phyloP scores from a whole-genome alignment of 306 rosid species.

The Sindora glabra region DNA sequence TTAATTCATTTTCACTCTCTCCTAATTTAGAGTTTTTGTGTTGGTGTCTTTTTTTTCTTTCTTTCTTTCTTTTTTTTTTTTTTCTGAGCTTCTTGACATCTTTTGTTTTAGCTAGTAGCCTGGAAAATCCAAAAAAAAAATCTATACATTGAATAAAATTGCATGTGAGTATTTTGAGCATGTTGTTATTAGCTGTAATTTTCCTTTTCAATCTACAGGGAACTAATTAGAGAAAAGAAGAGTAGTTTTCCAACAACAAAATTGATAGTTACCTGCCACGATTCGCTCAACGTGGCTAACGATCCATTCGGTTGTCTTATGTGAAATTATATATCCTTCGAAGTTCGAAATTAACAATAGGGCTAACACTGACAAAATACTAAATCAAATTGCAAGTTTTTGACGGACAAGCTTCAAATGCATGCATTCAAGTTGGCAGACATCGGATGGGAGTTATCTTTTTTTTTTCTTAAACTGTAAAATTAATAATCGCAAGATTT shows the following conservation, averaged over 20 bases:
- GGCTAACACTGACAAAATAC: conserved; percentile 14
- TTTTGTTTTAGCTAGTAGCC: no score
- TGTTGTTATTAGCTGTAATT: no score
- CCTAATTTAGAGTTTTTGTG: background rate
- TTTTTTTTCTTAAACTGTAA: background rate
- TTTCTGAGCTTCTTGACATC: no score
- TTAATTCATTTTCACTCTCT: background rate
- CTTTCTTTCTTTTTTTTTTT: background rate
- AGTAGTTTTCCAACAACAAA: background rate
- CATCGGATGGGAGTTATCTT: background rate
- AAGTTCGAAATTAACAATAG: background rate
- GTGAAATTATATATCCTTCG: background rate
- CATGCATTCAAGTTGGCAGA: conserved; percentile 15
- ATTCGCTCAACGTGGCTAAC: conserved; percentile 12
- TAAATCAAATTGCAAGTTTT: background rate
- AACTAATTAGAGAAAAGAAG: background rate
- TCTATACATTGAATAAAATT: no score
- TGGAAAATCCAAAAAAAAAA: no score
- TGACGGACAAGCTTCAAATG: conserved; percentile 11
- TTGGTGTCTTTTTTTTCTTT: background rate
- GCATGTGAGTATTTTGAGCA: no score
- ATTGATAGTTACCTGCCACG: background rate
- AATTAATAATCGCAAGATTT: no score
- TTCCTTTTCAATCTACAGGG: background rate
- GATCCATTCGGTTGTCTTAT: background rate